Evolutionary conservation across 371 early-diverging fungal species (phyloP), one percentile per base, ranked within the genome.

Genomic region (Actinomucor elegans): DNA sequence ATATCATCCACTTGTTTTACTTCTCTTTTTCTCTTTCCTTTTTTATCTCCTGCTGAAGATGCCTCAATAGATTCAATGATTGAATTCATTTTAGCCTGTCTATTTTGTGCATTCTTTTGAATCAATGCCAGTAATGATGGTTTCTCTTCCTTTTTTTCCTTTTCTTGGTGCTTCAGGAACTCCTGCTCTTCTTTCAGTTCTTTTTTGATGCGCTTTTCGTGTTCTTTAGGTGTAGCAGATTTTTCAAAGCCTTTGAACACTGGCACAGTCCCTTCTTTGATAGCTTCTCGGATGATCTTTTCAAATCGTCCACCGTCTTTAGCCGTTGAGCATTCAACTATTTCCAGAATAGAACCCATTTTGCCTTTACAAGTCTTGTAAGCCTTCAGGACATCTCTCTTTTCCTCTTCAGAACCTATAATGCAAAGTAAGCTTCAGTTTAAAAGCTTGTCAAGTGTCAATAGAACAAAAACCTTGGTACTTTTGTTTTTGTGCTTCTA

Each of bases 331-430:
- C 88, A 74, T 42, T 84, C 77, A 0, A 94, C 81, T n/a, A 74
- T 52, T 0, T 71, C 67, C 31, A 94, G 64, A 11, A 96, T 91
- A 11, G 60, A 29, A 32, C 86, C 82, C 81, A 95, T 80, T 60
- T 89, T 78, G 7, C 97, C 97, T 28, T 89, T 73, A 57, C 60
- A 70, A 8, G 66, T 61, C 4, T 66, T 65, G 66, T 93, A 97
- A 5, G 85, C 80, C 7, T 76, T 66, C 10, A 94, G 37, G 0
- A 97, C 69, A 65, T 97, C 97, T 14, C 53, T 46, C 11, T 67
- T 71, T 61, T 97, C 96, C 57, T 96, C 94, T n/a, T 83, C 84
- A 15, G 94, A 94, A 0, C 80, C 88, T 87, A 49, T 14, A 14
- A n/a, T 15, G n/a, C n/a, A n/a, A n/a, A n/a, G n/a, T n/a, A n/a